Conservation (phyloP, 352 stramenopile genomes). For the Globisporangium abappressorium region DNA sequence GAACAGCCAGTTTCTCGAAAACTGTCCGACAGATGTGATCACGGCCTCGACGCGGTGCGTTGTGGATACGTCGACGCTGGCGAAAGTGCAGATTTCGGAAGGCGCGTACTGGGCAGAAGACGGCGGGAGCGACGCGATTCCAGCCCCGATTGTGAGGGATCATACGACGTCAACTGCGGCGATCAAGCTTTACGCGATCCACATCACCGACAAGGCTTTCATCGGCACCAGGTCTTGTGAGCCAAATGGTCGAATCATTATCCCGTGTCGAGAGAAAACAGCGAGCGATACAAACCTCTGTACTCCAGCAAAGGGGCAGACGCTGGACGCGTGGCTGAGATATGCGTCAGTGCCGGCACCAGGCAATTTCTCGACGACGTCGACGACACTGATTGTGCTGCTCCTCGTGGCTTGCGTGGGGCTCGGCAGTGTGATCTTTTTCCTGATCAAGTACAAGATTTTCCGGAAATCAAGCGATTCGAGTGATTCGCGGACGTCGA, state of each 20-base stretch:
- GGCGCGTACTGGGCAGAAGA: constrained; percentile 67
- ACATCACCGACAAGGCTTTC: constrained; percentile 45
- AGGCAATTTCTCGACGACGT: constrained; percentile 49
- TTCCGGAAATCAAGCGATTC: constrained; percentile 30
- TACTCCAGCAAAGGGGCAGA: constrained; percentile 22
- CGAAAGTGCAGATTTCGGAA: constrained; percentile 18
- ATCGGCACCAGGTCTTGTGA: constrained; percentile 45
- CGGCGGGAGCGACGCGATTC: constrained; percentile 42
- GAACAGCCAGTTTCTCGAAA: constrained; percentile 50
- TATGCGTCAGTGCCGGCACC: constrained; percentile 30
- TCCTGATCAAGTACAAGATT: constrained; percentile 40
- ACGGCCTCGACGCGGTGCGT: constrained; percentile 39
- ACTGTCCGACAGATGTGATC: constrained; percentile 35
- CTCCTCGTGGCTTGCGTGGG: constrained; percentile 33
- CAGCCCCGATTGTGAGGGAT: constrained; percentile 46
- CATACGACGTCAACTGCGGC: constrained; percentile 29
- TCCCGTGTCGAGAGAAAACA: constrained; percentile 55
- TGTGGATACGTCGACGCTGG: constrained; percentile 35
- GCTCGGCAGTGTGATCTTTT: constrained; percentile 44
- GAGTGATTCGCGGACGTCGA: constrained; percentile 30
- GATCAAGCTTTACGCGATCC: constrained; percentile 54
- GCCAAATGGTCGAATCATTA: constrained; percentile 52
- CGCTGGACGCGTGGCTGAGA: constrained; percentile 62
- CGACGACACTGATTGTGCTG: constrained; percentile 46
- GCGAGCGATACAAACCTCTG: constrained; percentile 52